phyloP scores from a whole-genome alignment of 106 monocot genomes.

The Platanthera zijinensis region DNA sequence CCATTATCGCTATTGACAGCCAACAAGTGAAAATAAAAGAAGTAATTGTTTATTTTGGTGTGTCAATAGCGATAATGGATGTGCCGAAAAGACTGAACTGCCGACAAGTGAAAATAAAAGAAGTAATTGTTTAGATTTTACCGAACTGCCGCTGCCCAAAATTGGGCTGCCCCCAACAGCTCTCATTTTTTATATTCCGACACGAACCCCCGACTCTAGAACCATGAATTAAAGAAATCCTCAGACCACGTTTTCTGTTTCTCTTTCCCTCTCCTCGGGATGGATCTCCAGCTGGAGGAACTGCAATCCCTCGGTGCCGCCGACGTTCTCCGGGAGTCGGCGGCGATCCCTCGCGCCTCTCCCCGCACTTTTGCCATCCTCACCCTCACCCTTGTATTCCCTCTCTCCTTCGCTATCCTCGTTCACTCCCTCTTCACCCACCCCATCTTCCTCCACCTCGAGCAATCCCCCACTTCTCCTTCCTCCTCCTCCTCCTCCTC shows the following conservation, averaged over 20 bases:
- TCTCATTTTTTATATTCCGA: too few relatives aligned
- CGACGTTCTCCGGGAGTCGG: conserved; percentile 7
- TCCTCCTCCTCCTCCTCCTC: neutral
- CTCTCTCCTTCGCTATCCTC: conserved; percentile 15
- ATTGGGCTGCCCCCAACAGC: too few relatives aligned
- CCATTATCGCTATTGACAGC: too few relatives aligned
- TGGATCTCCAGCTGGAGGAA: conserved; percentile 14
- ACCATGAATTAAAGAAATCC: neutral
- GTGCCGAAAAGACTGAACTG: too few relatives aligned
- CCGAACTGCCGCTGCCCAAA: too few relatives aligned
- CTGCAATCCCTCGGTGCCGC: neutral
- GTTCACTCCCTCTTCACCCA: conserved; percentile 5
- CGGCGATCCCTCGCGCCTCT: conserved; percentile 12
- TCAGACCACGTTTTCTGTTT: neutral
- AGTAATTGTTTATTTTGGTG: too few relatives aligned
- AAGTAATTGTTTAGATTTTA: too few relatives aligned
- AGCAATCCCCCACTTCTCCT: conserved; percentile 7
- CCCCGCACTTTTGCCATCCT: conserved; percentile 13
- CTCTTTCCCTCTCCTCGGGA: neutral
- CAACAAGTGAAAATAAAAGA: too few relatives aligned
- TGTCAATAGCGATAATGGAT: too few relatives aligned
- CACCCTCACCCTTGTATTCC: conserved; percentile 9
- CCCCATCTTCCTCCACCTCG: conserved; percentile 9
- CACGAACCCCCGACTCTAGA: neutral
- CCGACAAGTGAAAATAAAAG: too few relatives aligned